Conservation (phyloP, 129 eudicot genomes). For the Scalesia atractyloides region DNA sequence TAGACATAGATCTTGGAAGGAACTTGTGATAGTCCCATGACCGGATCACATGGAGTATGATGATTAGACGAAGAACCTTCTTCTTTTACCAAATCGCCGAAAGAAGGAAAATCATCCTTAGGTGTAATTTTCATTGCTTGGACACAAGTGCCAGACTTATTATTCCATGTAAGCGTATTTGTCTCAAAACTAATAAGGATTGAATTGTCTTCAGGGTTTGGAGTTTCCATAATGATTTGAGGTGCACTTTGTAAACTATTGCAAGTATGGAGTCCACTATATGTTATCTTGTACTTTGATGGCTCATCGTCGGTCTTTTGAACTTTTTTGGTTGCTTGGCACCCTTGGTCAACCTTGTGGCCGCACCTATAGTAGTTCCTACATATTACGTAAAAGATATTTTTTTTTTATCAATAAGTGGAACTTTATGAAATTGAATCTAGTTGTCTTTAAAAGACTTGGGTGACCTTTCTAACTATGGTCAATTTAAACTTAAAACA, state of each 20-base stretch:
- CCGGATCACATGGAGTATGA: not conserved
- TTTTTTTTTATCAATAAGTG: not conserved
- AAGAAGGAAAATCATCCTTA: not conserved
- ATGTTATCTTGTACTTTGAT: constrained; percentile 44
- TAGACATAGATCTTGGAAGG: constrained; percentile 32
- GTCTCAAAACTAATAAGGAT: too few relatives aligned
- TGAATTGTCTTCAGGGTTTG: constrained; percentile 16
- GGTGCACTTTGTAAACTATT: constrained; percentile 24
- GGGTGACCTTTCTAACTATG: too few relatives aligned
- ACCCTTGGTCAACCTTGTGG: constrained; percentile 55
- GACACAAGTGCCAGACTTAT: not conserved
- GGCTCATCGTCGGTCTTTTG: constrained; percentile 42
- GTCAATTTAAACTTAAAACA: not conserved
- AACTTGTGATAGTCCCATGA: constrained; percentile 20
- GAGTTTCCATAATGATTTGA: constrained; percentile 32
- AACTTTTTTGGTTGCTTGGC: constrained; percentile 57
- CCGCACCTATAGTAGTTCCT: constrained; percentile 70
- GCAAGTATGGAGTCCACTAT: constrained; percentile 50
- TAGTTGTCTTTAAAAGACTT: not conserved
- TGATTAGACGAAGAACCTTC: not conserved
- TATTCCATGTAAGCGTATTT: not conserved
- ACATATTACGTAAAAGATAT: not conserved
- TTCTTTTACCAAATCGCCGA: not conserved
- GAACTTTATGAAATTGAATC: not conserved
- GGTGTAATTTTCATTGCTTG: not conserved